phyloP scores from a whole-genome alignment of 2,329 filamentous ascomycete species.

The Alternaria atra region DNA sequence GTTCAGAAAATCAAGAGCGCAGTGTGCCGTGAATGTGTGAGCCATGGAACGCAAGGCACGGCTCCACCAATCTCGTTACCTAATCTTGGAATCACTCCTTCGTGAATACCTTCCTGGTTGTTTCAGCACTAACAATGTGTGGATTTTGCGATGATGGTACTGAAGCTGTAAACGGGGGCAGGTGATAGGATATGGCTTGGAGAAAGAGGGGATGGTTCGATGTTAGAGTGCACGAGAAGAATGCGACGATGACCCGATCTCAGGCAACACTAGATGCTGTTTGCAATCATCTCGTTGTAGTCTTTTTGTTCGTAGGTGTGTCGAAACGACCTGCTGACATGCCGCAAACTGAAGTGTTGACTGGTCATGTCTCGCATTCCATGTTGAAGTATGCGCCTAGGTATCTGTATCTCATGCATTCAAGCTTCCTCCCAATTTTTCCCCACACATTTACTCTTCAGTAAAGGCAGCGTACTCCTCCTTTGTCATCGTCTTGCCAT shows the following conservation, averaged over 20 bases:
- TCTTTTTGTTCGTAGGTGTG: neutral
- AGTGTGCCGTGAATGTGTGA: no score
- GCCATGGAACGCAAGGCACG: no score
- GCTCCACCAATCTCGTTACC: no score
- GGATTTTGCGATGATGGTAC: neutral
- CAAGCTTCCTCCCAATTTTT: neutral
- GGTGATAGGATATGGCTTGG: neutral
- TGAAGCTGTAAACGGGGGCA: neutral
- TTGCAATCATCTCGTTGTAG: neutral
- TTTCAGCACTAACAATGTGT: neutral
- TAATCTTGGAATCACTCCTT: no score
- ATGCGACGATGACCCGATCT: neutral
- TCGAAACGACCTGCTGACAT: no score
- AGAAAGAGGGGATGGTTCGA: neutral
- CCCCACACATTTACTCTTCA: conserved; percentile 52
- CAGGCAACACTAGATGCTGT: neutral
- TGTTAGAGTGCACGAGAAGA: neutral
- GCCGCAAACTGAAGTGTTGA: neutral
- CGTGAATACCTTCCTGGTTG: no score
- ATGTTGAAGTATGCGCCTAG: conserved; percentile 19
- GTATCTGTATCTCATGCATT: conserved; percentile 6
- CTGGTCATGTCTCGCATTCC: conserved; percentile 1
- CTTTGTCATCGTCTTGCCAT: conserved; percentile 72
- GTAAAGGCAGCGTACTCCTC: conserved; percentile 82
- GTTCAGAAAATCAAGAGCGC: no score